These are phyloP conservation scores for Mortierella claussenii DNA, from an alignment of 192 early-diverging fungal genomes.

Conservation along the genomic window DNA sequence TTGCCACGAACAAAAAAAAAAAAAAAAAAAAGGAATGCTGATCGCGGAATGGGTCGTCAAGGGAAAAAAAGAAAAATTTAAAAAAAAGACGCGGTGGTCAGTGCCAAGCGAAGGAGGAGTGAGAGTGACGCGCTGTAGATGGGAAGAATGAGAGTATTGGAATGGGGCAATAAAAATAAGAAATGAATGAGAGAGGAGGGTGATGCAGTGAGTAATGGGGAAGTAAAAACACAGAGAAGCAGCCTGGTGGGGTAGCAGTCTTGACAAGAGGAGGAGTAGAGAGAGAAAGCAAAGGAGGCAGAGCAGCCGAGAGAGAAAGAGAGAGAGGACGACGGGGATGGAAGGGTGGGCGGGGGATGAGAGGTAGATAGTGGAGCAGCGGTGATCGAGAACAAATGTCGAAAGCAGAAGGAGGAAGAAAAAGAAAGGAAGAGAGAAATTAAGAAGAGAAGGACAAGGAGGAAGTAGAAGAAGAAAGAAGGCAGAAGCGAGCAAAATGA, in stretches of 20 bases:
- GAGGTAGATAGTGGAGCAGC: neutral
- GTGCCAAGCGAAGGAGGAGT: neutral
- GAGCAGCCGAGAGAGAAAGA: neutral
- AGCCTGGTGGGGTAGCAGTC: neutral
- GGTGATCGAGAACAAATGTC: neutral
- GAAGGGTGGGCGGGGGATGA: neutral
- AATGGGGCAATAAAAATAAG: neutral
- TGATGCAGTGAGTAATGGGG: neutral
- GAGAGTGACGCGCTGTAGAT: neutral
- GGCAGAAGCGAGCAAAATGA: neutral
- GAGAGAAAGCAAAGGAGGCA: neutral
- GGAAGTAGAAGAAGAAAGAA: neutral
- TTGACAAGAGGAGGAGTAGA: neutral
- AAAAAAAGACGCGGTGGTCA: conserved; percentile 16
- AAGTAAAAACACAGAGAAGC: neutral
- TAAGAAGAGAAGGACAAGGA: neutral
- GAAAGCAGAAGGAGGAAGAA: neutral
- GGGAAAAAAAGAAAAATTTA: neutral
- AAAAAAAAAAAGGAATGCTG: neutral
- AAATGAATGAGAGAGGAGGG: neutral
- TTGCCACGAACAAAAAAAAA: neutral
- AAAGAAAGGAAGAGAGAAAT: neutral
- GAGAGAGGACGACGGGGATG: neutral
- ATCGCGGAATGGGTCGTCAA: conserved; percentile 18
- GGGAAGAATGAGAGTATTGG: too few species aligned